phyloP scores from a whole-genome alignment of 2,329 filamentous ascomycete genomes.

The Coniochaeta prunicola region DNA sequence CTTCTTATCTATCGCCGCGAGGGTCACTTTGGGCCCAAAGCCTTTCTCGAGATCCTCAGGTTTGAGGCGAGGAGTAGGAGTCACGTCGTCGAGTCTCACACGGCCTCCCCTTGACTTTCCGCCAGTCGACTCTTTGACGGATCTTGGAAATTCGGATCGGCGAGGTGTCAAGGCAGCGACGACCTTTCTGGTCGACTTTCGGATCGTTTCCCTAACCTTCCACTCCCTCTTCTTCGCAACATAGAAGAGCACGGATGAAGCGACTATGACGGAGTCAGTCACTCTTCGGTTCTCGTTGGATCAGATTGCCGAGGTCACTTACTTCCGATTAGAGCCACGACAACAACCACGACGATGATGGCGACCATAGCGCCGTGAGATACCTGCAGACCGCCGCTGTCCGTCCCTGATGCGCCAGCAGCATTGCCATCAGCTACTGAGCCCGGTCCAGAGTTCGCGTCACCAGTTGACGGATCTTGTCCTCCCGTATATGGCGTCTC shows the following conservation, averaged over 20 bases:
- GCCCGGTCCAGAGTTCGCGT: neutral
- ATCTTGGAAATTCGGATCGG: conserved; percentile 52
- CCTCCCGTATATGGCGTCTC: conserved; percentile 27
- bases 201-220: conserved; percentile 66
- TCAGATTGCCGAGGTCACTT: conserved; percentile 10
- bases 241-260: conserved; percentile 63
- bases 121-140: conserved; percentile 36
- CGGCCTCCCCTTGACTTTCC: conserved; percentile 23
- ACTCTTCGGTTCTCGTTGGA: conserved; percentile 3
- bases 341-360: conserved; percentile 64
- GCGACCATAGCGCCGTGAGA: conserved; percentile 65
- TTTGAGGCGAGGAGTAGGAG: conserved; percentile 48
- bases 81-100: conserved; percentile 46
- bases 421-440: conserved; percentile 39
- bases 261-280: conserved; percentile 35
- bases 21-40: conserved; percentile 15
- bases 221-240: conserved; percentile 80
- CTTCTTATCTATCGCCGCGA: conserved; percentile 17
- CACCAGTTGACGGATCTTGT: conserved; percentile 11
- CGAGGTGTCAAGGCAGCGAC: conserved; percentile 56
- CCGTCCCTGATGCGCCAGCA: conserved; percentile 59
- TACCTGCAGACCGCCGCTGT: conserved; percentile 48
- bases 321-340: conserved; percentile 65
- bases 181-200: conserved; percentile 58
- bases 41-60: conserved; percentile 56